phyloP scores from a whole-genome alignment of 2,329 filamentous ascomycete genomes.

The Pseudocercospora cruenta region DNA sequence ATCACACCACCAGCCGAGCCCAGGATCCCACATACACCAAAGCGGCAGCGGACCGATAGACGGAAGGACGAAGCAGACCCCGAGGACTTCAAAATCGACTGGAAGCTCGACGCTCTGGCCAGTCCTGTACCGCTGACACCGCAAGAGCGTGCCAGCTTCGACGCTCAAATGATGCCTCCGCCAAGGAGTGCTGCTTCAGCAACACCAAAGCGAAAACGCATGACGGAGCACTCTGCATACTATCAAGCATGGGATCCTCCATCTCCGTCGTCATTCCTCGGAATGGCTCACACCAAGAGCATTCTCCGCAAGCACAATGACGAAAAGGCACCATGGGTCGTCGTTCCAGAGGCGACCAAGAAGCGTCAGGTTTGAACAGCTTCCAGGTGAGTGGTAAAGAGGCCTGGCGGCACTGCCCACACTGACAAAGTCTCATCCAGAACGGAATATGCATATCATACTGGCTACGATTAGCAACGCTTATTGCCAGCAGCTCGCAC shows the following conservation, averaged over 20 bases:
- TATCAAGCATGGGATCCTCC: neutral
- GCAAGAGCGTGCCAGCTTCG: neutral
- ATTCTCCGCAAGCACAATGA: neutral
- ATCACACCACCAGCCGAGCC: neutral
- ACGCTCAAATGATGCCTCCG: neutral
- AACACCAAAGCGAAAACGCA: neutral
- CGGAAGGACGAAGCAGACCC: neutral
- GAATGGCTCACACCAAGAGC: neutral
- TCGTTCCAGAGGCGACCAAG: neutral
- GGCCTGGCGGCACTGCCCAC: no score
- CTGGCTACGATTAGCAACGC: no score
- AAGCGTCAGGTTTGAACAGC: neutral
- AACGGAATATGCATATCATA: neutral
- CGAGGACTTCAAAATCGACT: neutral
- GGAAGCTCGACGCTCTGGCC: neutral
- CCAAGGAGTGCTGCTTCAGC: neutral
- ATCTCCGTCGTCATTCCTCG: neutral
- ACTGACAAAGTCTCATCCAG: neutral
- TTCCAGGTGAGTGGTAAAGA: no score
- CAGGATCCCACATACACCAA: neutral
- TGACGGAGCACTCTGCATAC: neutral
- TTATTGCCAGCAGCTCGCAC: no score
- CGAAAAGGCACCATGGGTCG: neutral
- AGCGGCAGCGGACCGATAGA: neutral
- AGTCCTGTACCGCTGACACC: neutral